Evolutionary conservation across 2,329 filamentous ascomycete genomes (phyloP).

Genomic region (Xylariaceae sp.): DNA sequence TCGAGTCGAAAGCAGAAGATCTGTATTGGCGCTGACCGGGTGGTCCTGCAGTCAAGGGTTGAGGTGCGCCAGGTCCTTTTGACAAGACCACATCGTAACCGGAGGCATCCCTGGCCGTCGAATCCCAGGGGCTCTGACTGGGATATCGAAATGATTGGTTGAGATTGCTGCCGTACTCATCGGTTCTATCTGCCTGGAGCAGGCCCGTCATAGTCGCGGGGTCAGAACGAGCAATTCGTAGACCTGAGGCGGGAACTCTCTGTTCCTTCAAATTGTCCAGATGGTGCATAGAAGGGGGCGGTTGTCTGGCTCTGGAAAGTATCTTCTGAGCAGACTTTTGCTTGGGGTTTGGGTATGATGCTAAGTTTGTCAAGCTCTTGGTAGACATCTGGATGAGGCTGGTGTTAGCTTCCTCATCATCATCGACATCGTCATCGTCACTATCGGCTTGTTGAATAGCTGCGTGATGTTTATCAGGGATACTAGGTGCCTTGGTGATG

Average conservation of each 20-base stretch:
- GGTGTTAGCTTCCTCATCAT: conserved; percentile 34
- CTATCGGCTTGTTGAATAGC: conserved; percentile 1
- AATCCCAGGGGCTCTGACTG: neutral
- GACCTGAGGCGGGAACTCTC: neutral
- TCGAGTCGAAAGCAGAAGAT: conserved; percentile 46
- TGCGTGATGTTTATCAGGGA: conserved; percentile 10
- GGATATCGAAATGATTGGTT: conserved; percentile 2
- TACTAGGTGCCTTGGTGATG: conserved; percentile 9
- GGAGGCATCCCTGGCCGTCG: conserved; percentile 13
- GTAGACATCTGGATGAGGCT: conserved; percentile 43
- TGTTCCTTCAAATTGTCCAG: conserved; percentile 16
- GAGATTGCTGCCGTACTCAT: conserved; percentile 11
- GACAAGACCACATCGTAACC: conserved; percentile 31
- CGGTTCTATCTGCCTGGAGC: conserved; percentile 23
- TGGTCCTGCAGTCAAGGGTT: conserved; percentile 56
- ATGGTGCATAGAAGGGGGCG: conserved; percentile 14
- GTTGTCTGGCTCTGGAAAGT: conserved; percentile 36
- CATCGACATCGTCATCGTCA: conserved; percentile 30
- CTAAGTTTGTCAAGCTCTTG: conserved; percentile 56
- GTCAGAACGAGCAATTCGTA: conserved; percentile 15
- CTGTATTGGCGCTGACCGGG: conserved; percentile 56
- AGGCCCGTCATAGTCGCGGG: conserved; percentile 7
- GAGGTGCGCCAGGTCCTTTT: conserved; percentile 47
- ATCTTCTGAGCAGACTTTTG: conserved; percentile 54
- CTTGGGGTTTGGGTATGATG: conserved; percentile 58